phyloP scores from a whole-genome alignment of 441 rosid species.

The Raphanus hybrid region DNA sequence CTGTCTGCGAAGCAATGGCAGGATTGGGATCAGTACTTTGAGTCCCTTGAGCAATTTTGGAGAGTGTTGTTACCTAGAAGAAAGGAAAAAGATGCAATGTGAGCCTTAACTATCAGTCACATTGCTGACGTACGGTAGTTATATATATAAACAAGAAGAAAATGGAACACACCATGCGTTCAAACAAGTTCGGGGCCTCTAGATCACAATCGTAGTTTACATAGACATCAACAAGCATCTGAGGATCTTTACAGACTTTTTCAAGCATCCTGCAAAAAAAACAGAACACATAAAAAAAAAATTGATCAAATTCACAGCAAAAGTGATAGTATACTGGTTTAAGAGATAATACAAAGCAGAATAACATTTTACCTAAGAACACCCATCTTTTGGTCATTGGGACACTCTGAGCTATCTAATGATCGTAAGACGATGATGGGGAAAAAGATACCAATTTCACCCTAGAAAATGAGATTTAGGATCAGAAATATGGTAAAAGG shows the following conservation, averaged over 20 bases:
- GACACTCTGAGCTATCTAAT: conserved; percentile 83
- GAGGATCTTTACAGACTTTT: conserved; percentile 95
- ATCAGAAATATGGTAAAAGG: conserved; percentile 33
- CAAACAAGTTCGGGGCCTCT: conserved; percentile 98
- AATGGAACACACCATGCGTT: conserved; percentile 77
- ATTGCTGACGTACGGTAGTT: conserved; percentile 8
- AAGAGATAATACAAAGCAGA: conserved; percentile 32
- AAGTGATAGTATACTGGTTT: conserved; percentile 2
- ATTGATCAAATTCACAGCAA: conserved; percentile 20
- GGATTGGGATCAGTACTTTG: conserved; percentile 90
- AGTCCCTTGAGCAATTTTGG: conserved; percentile 95
- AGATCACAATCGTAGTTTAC: conserved; percentile 99
- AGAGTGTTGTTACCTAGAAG: conserved; percentile 81
- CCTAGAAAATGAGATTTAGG: conserved; percentile 57
- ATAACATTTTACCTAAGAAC: conserved; percentile 80
- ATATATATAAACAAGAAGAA: conserved; percentile 28
- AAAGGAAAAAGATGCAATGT: conserved; percentile 36
- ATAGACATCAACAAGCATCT: conserved; percentile 98
- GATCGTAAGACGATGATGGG: conserved; percentile 94
- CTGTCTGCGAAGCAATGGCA: conserved; percentile 72
- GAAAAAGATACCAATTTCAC: conserved; percentile 97
- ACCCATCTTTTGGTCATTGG: conserved; percentile 80
- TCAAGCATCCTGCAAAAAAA: conserved; percentile 87
- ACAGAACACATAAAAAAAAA: conserved; percentile 17
- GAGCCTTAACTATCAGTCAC: conserved; percentile 19